A percentile compares a stretch with the other conserved stretches of the same genome.
These are phyloP conservation scores for Cryptococcus jaspeensis DNA, from an alignment of 1,284 basidiomycete species.

Conservation along the genomic window DNA sequence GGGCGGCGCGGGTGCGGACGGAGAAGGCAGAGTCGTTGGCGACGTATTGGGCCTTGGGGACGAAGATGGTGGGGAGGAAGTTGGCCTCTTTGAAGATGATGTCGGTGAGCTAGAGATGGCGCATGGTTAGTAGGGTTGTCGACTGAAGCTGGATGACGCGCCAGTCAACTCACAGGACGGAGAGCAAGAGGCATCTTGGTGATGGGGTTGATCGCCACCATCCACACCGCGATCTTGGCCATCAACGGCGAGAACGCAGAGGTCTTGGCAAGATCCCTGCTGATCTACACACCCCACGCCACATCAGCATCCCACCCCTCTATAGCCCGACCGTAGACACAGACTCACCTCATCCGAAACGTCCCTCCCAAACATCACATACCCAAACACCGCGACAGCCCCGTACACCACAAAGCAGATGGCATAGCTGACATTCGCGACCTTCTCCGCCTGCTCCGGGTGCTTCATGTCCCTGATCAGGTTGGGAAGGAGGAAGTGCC, in stretches of 20 bases:
- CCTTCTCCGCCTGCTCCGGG: constrained; percentile 64
- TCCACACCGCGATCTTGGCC: constrained; percentile 77
- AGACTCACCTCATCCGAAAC: constrained; percentile 78
- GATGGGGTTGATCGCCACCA: constrained; percentile 59
- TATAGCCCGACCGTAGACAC: background rate
- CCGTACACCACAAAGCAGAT: constrained; percentile 77
- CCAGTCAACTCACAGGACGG: constrained; percentile 63
- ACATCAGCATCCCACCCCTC: constrained; percentile 5
- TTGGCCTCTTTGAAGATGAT: constrained; percentile 36
- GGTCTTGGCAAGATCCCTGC: constrained; percentile 73
- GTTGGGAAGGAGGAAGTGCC: constrained; percentile 48
- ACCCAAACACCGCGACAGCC: constrained; percentile 77
- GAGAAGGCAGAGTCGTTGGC: background rate
- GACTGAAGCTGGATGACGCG: background rate
- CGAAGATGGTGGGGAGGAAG: constrained; percentile 42
- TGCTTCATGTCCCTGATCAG: constrained; percentile 86
- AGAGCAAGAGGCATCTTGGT: constrained; percentile 83
- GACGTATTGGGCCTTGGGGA: constrained; percentile 19
- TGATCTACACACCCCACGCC: constrained; percentile 61
- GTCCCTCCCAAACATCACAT: constrained; percentile 84
- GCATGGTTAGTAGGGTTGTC: background rate
- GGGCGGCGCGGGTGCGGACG: constrained; percentile 22
- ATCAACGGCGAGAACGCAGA: constrained; percentile 70
- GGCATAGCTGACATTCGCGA: constrained; percentile 54
- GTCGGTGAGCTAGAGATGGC: constrained; percentile 32